These are phyloP conservation scores for Spergularia azorica DNA, from an alignment of 179 eudicot species.

Conservation along the genomic window DNA sequence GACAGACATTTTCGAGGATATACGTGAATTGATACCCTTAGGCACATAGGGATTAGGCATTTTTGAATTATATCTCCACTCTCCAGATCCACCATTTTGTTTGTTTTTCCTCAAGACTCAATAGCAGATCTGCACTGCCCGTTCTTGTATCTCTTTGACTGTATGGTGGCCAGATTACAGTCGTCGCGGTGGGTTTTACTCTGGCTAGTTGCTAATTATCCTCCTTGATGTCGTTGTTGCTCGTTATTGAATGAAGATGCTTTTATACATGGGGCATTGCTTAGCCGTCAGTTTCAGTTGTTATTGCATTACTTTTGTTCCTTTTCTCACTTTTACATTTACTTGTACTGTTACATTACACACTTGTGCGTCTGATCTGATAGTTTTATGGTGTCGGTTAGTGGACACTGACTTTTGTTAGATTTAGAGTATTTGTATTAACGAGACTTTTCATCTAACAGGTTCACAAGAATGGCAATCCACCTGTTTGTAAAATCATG, in stretches of 20 bases:
- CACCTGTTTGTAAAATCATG: slow-evolving; percentile 78
- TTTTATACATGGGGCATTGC: not conserved
- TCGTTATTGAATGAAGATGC: not conserved
- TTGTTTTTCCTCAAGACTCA: not conserved
- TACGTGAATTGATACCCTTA: too few species aligned
- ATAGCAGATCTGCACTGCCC: not conserved
- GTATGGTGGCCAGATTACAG: not conserved
- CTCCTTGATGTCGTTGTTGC: not conserved
- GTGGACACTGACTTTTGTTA: not conserved
- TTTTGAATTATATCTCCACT: not conserved
- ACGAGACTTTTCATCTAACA: slow-evolving; percentile 25
- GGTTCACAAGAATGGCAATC: slow-evolving; percentile 63
- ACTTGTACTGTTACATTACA: not conserved
- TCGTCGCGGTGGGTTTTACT: not conserved
- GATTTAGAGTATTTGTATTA: not conserved
- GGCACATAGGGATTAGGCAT: not conserved
- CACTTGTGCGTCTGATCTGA: not conserved
- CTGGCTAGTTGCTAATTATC: not conserved
- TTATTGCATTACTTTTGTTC: not conserved
- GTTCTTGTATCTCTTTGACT: not conserved
- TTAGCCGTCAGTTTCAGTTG: slow-evolving; percentile 2
- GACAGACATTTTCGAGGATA: not conserved
- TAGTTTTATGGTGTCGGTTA: not conserved
- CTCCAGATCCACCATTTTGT: not conserved
- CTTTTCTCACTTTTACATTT: not conserved